Evolutionary conservation across 73 alveolate species (phyloP).

Genomic region (Durusdinium trenchii): DNA sequence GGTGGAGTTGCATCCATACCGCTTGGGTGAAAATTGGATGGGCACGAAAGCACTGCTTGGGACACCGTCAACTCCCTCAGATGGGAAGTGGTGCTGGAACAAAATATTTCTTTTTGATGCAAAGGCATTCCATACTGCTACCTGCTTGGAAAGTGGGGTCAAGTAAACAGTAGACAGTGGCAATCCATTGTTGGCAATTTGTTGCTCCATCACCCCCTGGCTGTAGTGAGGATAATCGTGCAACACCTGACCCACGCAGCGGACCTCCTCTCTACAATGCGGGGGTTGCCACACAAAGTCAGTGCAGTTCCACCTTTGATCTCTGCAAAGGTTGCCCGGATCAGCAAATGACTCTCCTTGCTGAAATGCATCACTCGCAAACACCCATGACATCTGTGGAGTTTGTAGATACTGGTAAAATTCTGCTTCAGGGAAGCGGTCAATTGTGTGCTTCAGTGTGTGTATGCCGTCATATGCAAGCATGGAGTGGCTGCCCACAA

Average conservation of each 20-base stretch:
- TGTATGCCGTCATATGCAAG: constrained; percentile 28
- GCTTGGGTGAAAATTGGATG: constrained; percentile 76
- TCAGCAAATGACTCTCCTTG: constrained; percentile 59
- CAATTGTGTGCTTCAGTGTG: constrained; percentile 69
- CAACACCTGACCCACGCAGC: constrained; percentile 71
- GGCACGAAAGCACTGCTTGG: constrained; percentile 48
- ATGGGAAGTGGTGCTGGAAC: constrained; percentile 76
- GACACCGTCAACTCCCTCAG: constrained; percentile 77
- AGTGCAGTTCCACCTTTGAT: constrained; percentile 45
- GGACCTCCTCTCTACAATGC: constrained; percentile 21
- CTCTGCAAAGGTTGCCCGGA: constrained; percentile 13
- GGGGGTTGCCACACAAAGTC: constrained; percentile 84
- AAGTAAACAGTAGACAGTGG: constrained; percentile 59
- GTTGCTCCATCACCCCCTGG: constrained; percentile 64
- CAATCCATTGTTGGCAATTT: constrained; percentile 66
- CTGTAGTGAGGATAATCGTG: constrained; percentile 46
- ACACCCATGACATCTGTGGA: constrained; percentile 49
- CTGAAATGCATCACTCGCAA: not conserved
- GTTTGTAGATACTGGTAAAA: constrained; percentile 70
- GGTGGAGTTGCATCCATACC: constrained; percentile 64
- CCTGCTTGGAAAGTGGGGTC: not conserved
- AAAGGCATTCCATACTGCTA: constrained; percentile 16
- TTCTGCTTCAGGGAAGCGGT: constrained; percentile 48
- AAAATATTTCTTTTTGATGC: constrained; percentile 56
- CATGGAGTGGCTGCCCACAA: constrained; percentile 17